Evolutionary conservation across 2,329 filamentous ascomycete genomes (phyloP), one percentile per base, ranked within the genome.

Genomic region (Alternaria atra): DNA sequence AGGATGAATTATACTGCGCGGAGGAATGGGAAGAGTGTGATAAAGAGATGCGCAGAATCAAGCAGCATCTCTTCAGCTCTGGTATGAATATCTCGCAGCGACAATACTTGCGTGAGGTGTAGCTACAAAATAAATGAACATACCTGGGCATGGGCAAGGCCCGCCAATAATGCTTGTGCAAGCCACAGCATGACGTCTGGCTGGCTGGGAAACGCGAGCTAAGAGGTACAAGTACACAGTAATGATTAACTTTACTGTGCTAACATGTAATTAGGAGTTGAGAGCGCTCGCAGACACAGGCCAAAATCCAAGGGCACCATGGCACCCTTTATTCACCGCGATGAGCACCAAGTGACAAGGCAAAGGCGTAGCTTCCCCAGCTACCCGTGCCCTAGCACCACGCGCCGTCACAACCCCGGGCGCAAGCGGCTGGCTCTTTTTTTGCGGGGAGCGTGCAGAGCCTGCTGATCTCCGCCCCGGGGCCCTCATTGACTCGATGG

Each of bases 111-210:
- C 55, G 56, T 58, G 50, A 8, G 39, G 54, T 48, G 44, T 53
- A 66, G 20, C 58, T 55, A 53, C 54, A 54, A 44, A 58, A 64
- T 57, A 59, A 60, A 61, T 59, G 52, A 23, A 71, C 75, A 58
- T 69, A 77, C 75, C 56, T 75, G 74, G 58, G 74, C 76, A 35
- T 66, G 61, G 43, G 66, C 72, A 52, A 75, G 65, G 66, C 68
- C 61, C 54, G 70, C 73, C 68, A 76, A 67, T 61, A 77, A 72
- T 69, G 72, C 70, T 69, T 71, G 71, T 62, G 69, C 70, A 67
- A 76, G 75, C 74, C 76, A 73, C 70, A 70, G 61, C 74, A 78
- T 78, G 70, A 66, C 69, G 74, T 70, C 61, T 55, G 57, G 64
- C 58, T 72, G 66, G 55, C 63, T 64, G 60, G 60, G 63, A 48